These are phyloP conservation scores for Pichia phayaonensis DNA, from an alignment of 805 yeast species.

Conservation along the genomic window DNA sequence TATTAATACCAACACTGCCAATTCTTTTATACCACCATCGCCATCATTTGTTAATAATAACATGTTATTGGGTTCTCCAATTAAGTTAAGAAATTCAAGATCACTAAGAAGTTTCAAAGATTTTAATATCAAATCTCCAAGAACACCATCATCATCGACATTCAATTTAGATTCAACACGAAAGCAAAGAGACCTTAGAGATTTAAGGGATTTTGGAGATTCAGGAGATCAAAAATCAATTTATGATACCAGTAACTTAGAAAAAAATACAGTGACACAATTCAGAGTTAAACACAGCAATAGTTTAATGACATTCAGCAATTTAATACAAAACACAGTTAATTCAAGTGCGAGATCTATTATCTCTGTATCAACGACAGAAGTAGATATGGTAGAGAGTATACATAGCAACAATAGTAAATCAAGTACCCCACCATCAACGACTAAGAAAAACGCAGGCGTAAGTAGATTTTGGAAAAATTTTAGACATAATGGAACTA, in stretches of 20 bases:
- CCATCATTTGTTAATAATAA: slow-evolving; percentile 4
- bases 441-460: not conserved
- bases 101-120: slow-evolving; percentile 4
- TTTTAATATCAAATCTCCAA: not conserved
- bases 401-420: not conserved
- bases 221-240: not conserved
- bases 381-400: not conserved
- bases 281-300: not conserved
- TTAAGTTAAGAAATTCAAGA: slow-evolving; percentile 3
- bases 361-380: not conserved
- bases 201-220: not conserved
- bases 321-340: slow-evolving; percentile 8
- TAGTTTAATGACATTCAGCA: slow-evolving; percentile 3
- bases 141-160: not conserved
- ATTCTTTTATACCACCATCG: slow-evolving; percentile 10
- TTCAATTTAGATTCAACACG: not conserved
- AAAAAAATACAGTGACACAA: not conserved
- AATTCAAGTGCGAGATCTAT: not conserved
- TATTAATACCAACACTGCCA: not conserved
- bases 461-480: slow-evolving; percentile 7
- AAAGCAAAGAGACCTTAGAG: not conserved
- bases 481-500: not conserved
- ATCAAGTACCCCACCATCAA: not conserved
- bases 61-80: slow-evolving; percentile 6
- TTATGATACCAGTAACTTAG: not conserved